Base-by-base conservation (phyloP, 163 green algal genomes). In the Chlorella variabilis region DNA sequence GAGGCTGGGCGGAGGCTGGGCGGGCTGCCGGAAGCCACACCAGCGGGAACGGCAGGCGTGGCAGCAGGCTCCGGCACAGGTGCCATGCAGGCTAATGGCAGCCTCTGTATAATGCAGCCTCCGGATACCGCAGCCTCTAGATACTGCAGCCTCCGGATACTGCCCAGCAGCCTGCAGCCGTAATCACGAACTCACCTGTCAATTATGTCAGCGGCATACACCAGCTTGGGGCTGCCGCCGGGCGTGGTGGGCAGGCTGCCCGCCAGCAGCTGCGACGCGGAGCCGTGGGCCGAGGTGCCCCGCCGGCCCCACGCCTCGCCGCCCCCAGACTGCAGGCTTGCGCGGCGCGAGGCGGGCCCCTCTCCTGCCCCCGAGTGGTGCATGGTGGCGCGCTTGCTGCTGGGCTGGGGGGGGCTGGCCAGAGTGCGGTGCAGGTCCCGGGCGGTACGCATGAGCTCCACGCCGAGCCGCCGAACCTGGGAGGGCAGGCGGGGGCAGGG, bases 141-240 rank as follows among this genome's bases (percentile, higher is more conserved):
- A n/a, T n/a, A n/a, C n/a, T n/a, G n/a, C n/a, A n/a, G n/a, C n/a
- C n/a, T n/a, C n/a, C n/a, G n/a, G n/a, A n/a, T n/a, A n/a, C n/a
- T n/a, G n/a, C n/a, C n/a, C n/a, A n/a, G n/a, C n/a, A n/a, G n/a
- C n/a, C n/a, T n/a, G n/a, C n/a, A n/a, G n/a, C n/a, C n/a, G n/a
- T n/a, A n/a, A n/a, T n/a, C n/a, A n/a, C n/a, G n/a, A n/a, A 63
- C 77, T 29, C 41, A 66, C 78, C n/a, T 62, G 29, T 86, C 63
- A 0, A 86, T 48, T 38, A 86, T 56, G 42, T 86, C 81, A 20
- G 63, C 63, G 0, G 75, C 74, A 42, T 65, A 86, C 5, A 71
- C 49, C 6, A 48, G 2, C 4, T 48, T 36, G 0, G 54, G 33
- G 17, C 3, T 34, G 67, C 41, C 45, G 4, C 63, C 66, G 3